phyloP scores from a whole-genome alignment of 805 yeast species.

The Cyberlindnera subsufficiens region DNA sequence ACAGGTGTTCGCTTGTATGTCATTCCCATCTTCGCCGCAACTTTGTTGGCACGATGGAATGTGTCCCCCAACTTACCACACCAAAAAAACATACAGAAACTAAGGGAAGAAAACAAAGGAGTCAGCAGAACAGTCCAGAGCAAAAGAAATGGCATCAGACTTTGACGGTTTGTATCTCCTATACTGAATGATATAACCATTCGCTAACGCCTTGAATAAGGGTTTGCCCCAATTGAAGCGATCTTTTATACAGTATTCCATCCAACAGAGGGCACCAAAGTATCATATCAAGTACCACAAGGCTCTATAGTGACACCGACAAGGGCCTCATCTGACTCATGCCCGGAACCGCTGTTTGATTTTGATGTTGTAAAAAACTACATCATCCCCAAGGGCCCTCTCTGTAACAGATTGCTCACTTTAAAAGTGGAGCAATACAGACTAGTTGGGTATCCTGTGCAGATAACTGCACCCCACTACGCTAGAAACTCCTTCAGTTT shows the following conservation, averaged over 20 bases:
- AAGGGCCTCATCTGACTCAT: conserved; percentile 25
- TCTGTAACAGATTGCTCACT: conserved; percentile 78
- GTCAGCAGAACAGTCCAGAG: no score
- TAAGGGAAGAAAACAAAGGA: no score
- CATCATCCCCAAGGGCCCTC: conserved; percentile 87
- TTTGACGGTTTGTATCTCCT: no score
- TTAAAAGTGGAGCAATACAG: conserved; percentile 64
- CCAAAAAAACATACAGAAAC: no score
- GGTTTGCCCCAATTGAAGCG: conserved; percentile 85
- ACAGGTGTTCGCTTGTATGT: no score
- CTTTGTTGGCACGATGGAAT: no score
- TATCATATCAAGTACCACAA: conserved; percentile 84
- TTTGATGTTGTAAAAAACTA: conserved; percentile 87
- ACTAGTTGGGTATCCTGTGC: conserved; percentile 85
- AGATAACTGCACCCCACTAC: conserved; percentile 65
- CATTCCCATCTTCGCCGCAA: no score
- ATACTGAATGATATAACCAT: no score
- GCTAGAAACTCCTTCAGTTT: conserved; percentile 90
- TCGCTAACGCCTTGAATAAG: conserved; percentile 24
- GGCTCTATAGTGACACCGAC: conserved; percentile 47
- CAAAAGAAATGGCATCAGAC: no score
- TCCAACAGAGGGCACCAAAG: conserved; percentile 93
- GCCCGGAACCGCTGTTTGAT: conserved; percentile 45
- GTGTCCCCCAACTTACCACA: no score
- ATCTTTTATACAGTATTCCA: conserved; percentile 89